Evolutionary conservation across 345 rosid species (phyloP), one percentile per base, ranked within the genome.

Genomic region (Gossypium mustelinum): DNA sequence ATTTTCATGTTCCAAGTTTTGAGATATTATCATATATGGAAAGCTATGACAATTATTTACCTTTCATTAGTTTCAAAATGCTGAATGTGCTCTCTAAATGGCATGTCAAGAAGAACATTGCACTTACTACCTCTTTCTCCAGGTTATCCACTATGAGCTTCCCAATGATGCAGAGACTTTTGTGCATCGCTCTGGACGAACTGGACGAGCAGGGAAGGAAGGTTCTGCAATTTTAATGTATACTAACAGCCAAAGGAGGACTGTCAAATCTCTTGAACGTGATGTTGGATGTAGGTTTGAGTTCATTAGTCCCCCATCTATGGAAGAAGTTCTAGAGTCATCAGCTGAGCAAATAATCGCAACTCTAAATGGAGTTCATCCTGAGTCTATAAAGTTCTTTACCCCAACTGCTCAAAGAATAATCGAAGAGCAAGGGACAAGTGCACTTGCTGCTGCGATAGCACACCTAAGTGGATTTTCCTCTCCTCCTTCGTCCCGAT

Each of bases 171-270:
- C 98, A 17, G 99, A 95, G 83, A 90, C 98, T 45, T 95, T 95
- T 89, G 99, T 94, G 81, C 98, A 92, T 78, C 97, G 98, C 70
- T 95, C 99, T 77, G 99, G 98, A 39, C 98, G 98, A 81, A 95
- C 99, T 65, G 99, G 99, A 59, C 98, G 97, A 51, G 99, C 98
- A 12, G 99, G 99, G 76, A 95, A 95, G 84, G 91, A 87, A 89
- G 99, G 99, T 77, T 85, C 89, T 82, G 94, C 98, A 58, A 82
- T 95, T 85, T 84, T 95, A 76, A 87, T 95, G 99, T 88, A 77
- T 78, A 87, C 90, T 17, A 85, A 80, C 77, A 91, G 85, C 85
- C 99, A 95, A 83, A 89, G 90, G 85, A 90, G 96, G 79, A 92
- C 96, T 24, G 93, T 95, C 59, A 84, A 89, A 79, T 85, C 94